Evolutionary conservation across 768 basidiomycete genomes (phyloP).

Genomic region (Tremella fuciformis): DNA sequence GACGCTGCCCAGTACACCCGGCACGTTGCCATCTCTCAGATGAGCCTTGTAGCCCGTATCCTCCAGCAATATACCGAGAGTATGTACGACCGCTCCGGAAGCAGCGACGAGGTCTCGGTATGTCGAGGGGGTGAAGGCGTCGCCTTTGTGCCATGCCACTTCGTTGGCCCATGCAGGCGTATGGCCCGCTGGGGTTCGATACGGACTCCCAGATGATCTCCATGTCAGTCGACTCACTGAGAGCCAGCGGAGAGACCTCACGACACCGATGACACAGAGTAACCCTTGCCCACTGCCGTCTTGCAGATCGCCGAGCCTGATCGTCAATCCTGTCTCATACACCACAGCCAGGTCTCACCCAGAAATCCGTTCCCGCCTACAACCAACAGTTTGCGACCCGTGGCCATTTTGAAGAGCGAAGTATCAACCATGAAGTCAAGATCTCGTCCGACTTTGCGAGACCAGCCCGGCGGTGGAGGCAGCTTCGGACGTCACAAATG

Average conservation of each 20-base stretch:
- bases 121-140: constrained; percentile 72
- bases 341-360: constrained; percentile 56
- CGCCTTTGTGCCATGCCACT: constrained; percentile 81
- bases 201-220: constrained; percentile 84
- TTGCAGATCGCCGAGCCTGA: constrained; percentile 90
- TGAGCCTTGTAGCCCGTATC: constrained; percentile 74
- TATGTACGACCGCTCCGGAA: constrained; percentile 81
- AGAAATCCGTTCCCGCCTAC: constrained; percentile 99
- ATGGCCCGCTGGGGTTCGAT: constrained; percentile 84
- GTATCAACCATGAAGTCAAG: no score
- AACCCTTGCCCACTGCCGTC: constrained; percentile 76
- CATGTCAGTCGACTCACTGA: constrained; percentile 7
- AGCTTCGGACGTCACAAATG: no score
- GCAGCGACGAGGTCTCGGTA: constrained; percentile 68
- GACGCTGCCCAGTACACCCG: constrained; percentile 54
- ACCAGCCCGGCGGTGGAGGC: no score
- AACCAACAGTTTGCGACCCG: constrained; percentile 66
- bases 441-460: no score
- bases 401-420: background rate
- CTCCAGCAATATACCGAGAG: constrained; percentile 85
- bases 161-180: constrained; percentile 72
- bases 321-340: background rate
- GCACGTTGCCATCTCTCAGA: constrained; percentile 61
- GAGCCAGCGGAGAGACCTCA: constrained; percentile 43
- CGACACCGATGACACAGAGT: constrained; percentile 88